phyloP scores from a whole-genome alignment of 2,329 filamentous ascomycete genomes.

The Exophiala sp. region DNA sequence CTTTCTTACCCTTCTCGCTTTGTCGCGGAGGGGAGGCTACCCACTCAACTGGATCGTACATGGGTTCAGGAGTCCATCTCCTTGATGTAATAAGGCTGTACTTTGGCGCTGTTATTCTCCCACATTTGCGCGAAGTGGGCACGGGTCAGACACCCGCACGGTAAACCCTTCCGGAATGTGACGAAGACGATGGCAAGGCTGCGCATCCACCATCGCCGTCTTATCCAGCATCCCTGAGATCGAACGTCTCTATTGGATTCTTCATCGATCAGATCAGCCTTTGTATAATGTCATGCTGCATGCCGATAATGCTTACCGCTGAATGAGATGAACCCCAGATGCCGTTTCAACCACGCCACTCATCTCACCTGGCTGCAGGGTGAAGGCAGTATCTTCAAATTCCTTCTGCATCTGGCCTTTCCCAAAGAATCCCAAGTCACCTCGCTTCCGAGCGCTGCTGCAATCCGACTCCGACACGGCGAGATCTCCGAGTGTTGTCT shows the following conservation, averaged over 20 bases:
- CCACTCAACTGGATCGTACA: no score
- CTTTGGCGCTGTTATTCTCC: no score
- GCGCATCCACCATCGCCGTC: not conserved
- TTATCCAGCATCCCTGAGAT: not conserved
- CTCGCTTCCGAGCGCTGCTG: constrained; percentile 88
- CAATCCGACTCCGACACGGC: constrained; percentile 90
- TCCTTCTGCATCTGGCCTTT: constrained; percentile 97
- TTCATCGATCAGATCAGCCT: constrained; percentile 12
- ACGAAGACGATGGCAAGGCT: not conserved
- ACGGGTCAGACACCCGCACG: no score
- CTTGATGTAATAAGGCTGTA: no score
- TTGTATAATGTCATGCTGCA: not conserved
- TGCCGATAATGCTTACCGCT: constrained; percentile 61
- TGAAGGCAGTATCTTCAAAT: constrained; percentile 94
- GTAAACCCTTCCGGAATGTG: not conserved
- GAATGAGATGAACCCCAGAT: constrained; percentile 91
- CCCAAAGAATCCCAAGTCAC: constrained; percentile 93
- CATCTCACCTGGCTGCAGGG: constrained; percentile 79
- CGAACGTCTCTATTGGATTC: constrained; percentile 15
- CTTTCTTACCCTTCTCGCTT: no score
- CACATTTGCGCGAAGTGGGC: no score
- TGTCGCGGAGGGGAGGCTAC: no score
- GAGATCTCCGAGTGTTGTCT: constrained; percentile 71
- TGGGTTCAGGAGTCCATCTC: no score
- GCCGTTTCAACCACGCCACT: constrained; percentile 87